A percentile compares a stretch with the other conserved stretches of the same genome.
Conservation (phyloP, 371 early-diverging fungal species). For the Mortierella sp. region DNA sequence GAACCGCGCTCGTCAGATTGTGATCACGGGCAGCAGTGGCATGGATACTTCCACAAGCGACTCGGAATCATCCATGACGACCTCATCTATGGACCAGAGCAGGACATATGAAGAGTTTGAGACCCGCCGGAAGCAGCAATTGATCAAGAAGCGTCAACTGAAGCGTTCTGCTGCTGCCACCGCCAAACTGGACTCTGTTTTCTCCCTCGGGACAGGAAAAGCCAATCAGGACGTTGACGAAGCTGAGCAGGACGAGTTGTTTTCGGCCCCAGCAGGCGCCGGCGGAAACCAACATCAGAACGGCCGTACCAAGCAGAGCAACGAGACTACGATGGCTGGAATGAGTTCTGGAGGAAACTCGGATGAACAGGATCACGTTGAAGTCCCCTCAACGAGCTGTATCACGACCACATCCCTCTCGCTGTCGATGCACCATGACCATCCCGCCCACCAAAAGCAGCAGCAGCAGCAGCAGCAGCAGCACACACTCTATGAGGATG, state of each 20-base stretch:
- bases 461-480: constrained; percentile 19
- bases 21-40: background rate
- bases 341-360: constrained; percentile 50
- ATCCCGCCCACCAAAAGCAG: constrained; percentile 12
- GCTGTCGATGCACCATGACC: constrained; percentile 39
- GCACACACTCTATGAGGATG: background rate
- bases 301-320: constrained; percentile 33
- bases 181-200: background rate
- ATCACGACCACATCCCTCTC: constrained; percentile 44
- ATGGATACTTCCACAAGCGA: background rate
- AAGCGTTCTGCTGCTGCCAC: background rate
- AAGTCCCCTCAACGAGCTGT: constrained; percentile 53
- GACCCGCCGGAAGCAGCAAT: constrained; percentile 14
- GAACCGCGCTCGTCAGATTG: background rate
- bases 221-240: background rate
- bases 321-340: constrained; percentile 54
- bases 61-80: background rate
- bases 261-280: background rate
- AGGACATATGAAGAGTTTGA: constrained; percentile 20
- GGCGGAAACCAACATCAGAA: background rate
- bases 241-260: background rate
- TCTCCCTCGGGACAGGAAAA: background rate
- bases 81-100: constrained; percentile 30
- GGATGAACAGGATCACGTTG: constrained; percentile 54
- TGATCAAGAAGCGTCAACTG: constrained; percentile 20